These are phyloP conservation scores for Aspergillus floridensis DNA, from an alignment of 2,329 filamentous ascomycete genomes.

Conservation along the genomic window DNA sequence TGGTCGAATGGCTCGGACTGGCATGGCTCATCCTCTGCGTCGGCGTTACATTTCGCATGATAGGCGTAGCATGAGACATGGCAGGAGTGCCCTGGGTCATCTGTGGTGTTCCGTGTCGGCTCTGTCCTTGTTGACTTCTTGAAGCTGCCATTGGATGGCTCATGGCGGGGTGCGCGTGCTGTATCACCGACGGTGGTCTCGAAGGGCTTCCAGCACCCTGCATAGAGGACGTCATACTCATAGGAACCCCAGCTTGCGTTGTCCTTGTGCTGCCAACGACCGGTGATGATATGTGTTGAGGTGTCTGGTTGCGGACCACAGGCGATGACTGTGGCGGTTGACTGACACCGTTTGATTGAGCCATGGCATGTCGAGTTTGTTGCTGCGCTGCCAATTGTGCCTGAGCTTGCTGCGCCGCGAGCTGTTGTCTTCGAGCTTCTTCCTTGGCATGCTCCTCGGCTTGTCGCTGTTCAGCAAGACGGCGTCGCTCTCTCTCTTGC, in stretches of 20 bases:
- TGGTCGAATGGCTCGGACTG: constrained; percentile 44
- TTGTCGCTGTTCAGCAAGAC: constrained; percentile 43
- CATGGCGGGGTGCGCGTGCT: constrained; percentile 48
- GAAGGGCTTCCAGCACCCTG: constrained; percentile 48
- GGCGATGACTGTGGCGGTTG: constrained; percentile 49
- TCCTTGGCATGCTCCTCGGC: constrained; percentile 45
- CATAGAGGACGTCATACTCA: constrained; percentile 45
- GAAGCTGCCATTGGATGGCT: constrained; percentile 46
- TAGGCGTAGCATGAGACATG: constrained; percentile 47
- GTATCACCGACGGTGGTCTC: constrained; percentile 46
- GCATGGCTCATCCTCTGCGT: constrained; percentile 47
- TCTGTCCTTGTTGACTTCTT: constrained; percentile 47
- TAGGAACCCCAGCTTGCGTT: constrained; percentile 41
- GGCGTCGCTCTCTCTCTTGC: constrained; percentile 48
- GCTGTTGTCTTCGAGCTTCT: constrained; percentile 39
- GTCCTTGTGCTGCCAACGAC: constrained; percentile 40
- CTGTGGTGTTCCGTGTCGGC: constrained; percentile 49
- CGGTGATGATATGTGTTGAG: constrained; percentile 46
- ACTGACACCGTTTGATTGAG: constrained; percentile 41
- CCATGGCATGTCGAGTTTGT: constrained; percentile 53
- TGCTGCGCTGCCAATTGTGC: constrained; percentile 42
- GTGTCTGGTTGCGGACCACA: constrained; percentile 48
- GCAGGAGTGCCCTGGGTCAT: constrained; percentile 48
- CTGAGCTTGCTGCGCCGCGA: constrained; percentile 48
- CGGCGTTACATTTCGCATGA: constrained; percentile 49